Evolutionary conservation across 345 rosid genomes (phyloP), one percentile per base, ranked within the genome.

Genomic region (Ailanthus altissimus): DNA sequence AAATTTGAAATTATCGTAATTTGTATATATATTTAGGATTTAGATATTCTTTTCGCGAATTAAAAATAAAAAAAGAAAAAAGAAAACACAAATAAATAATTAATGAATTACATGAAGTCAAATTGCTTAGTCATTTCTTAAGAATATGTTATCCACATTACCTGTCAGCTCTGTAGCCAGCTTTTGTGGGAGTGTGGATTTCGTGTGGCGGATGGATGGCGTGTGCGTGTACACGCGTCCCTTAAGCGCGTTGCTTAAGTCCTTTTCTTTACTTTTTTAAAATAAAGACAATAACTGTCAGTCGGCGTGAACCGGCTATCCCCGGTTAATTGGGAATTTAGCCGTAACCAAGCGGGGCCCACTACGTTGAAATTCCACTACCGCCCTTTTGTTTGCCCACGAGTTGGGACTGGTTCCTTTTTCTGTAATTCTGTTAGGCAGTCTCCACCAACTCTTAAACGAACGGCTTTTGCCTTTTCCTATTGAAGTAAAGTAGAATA

Each of bases 401-500:
- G 80, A 78, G 67, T 72, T 76, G 7, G 75, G 88, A 56, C 8
- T 42, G 78, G 74, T 84, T 71, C 82, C 78, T 51, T 86, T 63
- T 70, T 79, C 83, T 32, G 79, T 77, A 64, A 72, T 70, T 79
- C 83, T 32, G 79, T 77, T 68, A 72, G 82, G 85, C 89, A 32
- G 78, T 82, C 79, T 72, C 77, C 78, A 51, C 83, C 82, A 64
- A 73, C 78, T 60, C 69, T 7, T 28, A 62, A 56, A 58, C 65
- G 23, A 50, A 64, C 38, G 46, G 67, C 62, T 36, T 62, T 62
- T 0, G 45, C 45, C 67, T 68, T 70, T 70, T 28, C 36, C 47
- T 0, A 23, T 51, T 47, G 47, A 51, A 78, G 51, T 1, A 60
- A 61, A 8, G 60, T 74, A 8, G 28, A 3, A 4, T 0, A 14